A percentile compares a stretch with the other conserved stretches of the same genome.
Evolutionary conservation across 352 stramenopile species (phyloP).

Genomic region (Halophytophthora batemanensis): DNA sequence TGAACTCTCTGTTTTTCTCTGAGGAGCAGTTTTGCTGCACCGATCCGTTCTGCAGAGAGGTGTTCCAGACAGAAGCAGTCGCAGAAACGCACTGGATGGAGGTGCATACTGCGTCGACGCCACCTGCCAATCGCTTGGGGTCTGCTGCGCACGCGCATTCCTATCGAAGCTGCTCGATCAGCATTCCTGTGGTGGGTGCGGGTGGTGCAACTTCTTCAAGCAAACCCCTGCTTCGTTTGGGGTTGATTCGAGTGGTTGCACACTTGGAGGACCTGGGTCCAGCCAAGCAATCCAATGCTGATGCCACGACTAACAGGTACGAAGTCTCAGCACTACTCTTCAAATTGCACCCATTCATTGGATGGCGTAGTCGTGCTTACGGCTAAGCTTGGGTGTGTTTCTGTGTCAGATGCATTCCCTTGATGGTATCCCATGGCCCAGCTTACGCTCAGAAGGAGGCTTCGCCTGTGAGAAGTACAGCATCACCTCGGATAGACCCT

Average conservation of each 20-base stretch:
- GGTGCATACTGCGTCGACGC: slow-evolving; percentile 17
- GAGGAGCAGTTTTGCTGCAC: slow-evolving; percentile 47
- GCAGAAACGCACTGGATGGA: slow-evolving; percentile 37
- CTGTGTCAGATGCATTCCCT: too few relatives aligned
- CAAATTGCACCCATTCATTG: too few relatives aligned
- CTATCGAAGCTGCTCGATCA: slow-evolving; percentile 55
- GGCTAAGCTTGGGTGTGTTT: too few relatives aligned
- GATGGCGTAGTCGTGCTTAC: too few relatives aligned
- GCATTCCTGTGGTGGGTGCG: slow-evolving; percentile 41
- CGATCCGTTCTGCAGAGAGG: slow-evolving; percentile 23
- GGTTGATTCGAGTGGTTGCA: slow-evolving; percentile 29
- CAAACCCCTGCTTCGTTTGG: slow-evolving; percentile 14
- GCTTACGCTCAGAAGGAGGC: too few relatives aligned
- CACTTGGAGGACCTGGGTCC: slow-evolving; percentile 37
- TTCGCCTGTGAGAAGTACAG: too few relatives aligned
- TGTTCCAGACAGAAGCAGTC: slow-evolving; percentile 31
- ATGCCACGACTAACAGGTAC: background rate
- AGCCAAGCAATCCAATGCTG: slow-evolving; percentile 1
- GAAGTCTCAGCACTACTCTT: too few relatives aligned
- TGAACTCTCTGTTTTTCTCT: slow-evolving; percentile 76
- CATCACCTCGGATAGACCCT: too few relatives aligned
- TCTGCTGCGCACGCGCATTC: slow-evolving; percentile 21
- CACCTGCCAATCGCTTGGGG: slow-evolving; percentile 10
- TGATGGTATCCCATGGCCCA: too few relatives aligned
- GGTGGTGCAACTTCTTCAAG: background rate